Base-by-base conservation (phyloP, 1,284 basidiomycete genomes). In the Bondarzewia mesenterica region DNA sequence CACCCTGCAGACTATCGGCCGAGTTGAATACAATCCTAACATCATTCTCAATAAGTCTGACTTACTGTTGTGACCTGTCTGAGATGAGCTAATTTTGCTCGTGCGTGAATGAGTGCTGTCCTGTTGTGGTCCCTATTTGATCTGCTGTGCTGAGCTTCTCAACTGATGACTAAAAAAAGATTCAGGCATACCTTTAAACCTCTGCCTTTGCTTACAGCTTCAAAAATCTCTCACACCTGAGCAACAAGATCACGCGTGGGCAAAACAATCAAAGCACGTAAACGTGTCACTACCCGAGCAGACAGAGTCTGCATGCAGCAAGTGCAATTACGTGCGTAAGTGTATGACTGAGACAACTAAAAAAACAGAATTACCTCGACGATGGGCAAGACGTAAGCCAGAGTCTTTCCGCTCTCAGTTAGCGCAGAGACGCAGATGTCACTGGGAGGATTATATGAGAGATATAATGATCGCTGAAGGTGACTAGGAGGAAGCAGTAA, bases 371-470 rank as follows among this genome's bases (percentile, higher is more conserved):
- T 51, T 54, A 86, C 89, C 74, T 98, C 91, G 23, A 97, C 74
- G 47, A 98, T 89, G 1, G 95, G 95, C 16, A 98, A 70, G 4
- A 87, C 86, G 66, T 99, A 99, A 12, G 93, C 90, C 18, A 99
- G 74, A 0, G 95, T 99, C 70, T 99, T 99, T 0, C 95, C 95
- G 57, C 91, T 94, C 27, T 96, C 95, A 0, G 95, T 99, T 0
- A 96, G 96, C 1, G 96, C 96, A 5, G 93, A 96, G n/a, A 96
- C 89, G 58, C 94, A 95, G 7, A 94, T 75, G 64, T 99, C 96
- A 37, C 77, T 75, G 21, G 85, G 85, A 22, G 79, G 75, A 46
- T 78, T 64, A 57, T 81, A 85, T 0, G 89, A 84, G 14, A 79
- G 73, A 59, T 93, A 92, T 3, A 96, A 69, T 0, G 73, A 65